These are phyloP conservation scores for Abrus precatorius DNA, from an alignment of 306 rosid genomes.

Conservation along the genomic window DNA sequence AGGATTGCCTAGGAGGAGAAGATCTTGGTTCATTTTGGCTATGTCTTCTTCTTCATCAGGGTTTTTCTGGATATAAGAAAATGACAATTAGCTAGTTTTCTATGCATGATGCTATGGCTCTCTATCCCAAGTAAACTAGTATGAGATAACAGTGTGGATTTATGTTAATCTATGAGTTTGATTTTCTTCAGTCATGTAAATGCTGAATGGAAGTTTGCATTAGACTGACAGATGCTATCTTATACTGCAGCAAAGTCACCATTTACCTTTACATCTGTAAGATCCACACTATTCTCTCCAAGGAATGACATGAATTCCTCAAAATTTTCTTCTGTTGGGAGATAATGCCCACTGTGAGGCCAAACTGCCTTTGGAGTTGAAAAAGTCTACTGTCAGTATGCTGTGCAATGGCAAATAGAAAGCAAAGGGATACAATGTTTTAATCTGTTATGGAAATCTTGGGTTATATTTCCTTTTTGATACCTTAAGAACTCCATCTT, in stretches of 20 bases:
- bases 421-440: constrained; percentile 14
- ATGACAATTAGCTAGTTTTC: constrained; percentile 10
- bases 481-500: constrained; percentile 83
- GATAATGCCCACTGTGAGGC: constrained; percentile 98
- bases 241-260: constrained; percentile 15
- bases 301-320: constrained; percentile 74
- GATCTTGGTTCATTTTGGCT: constrained; percentile 40
- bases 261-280: constrained; percentile 75
- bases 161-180: constrained; percentile 8
- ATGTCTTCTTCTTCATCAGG: constrained; percentile 65
- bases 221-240: constrained; percentile 18
- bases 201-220: constrained; percentile 33
- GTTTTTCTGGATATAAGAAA: constrained; percentile 61
- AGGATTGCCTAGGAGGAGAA: constrained; percentile 38
- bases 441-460: neutral
- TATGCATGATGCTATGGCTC: constrained; percentile 11
- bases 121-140: neutral
- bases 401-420: neutral
- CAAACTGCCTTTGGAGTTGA: constrained; percentile 70
- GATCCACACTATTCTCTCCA: constrained; percentile 68
- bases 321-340: constrained; percentile 88
- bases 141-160: neutral
- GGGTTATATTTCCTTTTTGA: neutral
- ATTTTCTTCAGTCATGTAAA: constrained; percentile 12
- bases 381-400: constrained; percentile 37